A percentile compares a stretch with the other conserved stretches of the same genome.
Evolutionary conservation across 2,329 filamentous ascomycete genomes (phyloP).

Genomic region (Aspergillus ochraceoroseus): DNA sequence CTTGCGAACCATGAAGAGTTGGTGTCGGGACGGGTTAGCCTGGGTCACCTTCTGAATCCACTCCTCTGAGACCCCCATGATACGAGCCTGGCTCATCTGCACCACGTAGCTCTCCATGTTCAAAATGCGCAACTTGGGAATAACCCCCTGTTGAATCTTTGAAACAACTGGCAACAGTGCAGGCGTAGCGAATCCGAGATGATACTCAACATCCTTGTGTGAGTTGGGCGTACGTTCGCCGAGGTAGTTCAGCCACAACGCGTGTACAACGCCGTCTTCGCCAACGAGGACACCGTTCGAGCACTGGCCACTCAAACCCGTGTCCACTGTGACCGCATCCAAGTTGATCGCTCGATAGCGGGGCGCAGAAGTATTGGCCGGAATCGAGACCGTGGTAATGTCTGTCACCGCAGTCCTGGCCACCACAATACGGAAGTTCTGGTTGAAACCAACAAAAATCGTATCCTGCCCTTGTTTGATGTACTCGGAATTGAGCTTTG

Average conservation of each 20-base stretch:
- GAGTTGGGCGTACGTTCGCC: slow-evolving; percentile 76
- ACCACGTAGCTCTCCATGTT: slow-evolving; percentile 93
- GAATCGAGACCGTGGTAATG: slow-evolving; percentile 94
- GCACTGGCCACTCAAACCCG: slow-evolving; percentile 82
- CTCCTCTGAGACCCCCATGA: slow-evolving; percentile 94
- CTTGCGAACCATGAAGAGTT: slow-evolving; percentile 98
- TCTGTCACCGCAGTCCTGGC: slow-evolving; percentile 93
- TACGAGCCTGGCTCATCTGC: slow-evolving; percentile 91
- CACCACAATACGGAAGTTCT: slow-evolving; percentile 88
- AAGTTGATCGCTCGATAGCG: slow-evolving; percentile 93
- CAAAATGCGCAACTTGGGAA: slow-evolving; percentile 79
- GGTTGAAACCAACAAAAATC: slow-evolving; percentile 97
- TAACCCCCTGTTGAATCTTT: slow-evolving; percentile 73
- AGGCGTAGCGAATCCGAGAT: slow-evolving; percentile 84
- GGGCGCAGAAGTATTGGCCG: slow-evolving; percentile 84
- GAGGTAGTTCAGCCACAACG: slow-evolving; percentile 93
- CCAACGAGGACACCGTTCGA: slow-evolving; percentile 88
- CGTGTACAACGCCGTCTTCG: slow-evolving; percentile 87
- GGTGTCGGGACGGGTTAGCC: slow-evolving; percentile 86
- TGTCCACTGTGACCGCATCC: slow-evolving; percentile 95
- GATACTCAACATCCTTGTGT: slow-evolving; percentile 91
- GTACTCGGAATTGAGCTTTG: slow-evolving; percentile 70
- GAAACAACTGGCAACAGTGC: slow-evolving; percentile 83
- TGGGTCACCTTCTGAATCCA: slow-evolving; percentile 89
- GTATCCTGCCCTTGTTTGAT: slow-evolving; percentile 92